Evolutionary conservation across 495 filamentous ascomycete genomes (phyloP).

Genomic region (Xylaria castorea): DNA sequence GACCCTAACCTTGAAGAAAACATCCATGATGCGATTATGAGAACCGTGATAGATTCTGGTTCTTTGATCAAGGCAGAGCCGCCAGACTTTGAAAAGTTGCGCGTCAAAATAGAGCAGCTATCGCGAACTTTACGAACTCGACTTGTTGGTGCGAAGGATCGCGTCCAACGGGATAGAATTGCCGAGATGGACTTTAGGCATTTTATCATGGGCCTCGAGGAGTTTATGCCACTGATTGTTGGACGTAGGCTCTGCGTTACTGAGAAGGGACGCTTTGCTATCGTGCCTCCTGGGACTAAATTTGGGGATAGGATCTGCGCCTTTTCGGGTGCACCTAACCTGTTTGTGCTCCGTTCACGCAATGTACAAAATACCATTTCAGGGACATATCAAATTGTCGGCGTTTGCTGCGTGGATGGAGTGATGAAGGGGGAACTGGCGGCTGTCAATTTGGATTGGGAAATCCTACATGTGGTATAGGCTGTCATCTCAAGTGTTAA

Average conservation of each 20-base stretch:
- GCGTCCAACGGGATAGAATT: not conserved
- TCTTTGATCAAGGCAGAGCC: not conserved
- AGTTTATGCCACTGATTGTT: not conserved
- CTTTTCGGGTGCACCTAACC: not conserved
- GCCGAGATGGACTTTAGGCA: not conserved
- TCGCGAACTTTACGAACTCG: not conserved
- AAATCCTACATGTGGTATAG: not conserved
- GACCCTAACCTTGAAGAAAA: not conserved
- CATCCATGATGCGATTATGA: not conserved
- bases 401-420: not conserved
- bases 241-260: not conserved
- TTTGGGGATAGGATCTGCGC: not conserved
- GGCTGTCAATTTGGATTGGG: not conserved
- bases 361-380: not conserved
- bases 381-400: not conserved
- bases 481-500: not conserved
- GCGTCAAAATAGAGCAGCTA: not conserved
- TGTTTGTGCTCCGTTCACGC: not conserved
- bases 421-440: not conserved
- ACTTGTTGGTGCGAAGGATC: not conserved
- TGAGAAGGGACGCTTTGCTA: not conserved
- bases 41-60: not conserved
- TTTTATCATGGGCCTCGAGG: not conserved
- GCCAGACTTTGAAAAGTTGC: not conserved
- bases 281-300: not conserved